Evolutionary conservation across 2,329 filamentous ascomycete species (phyloP).

Genomic region (Aspergillus sp.): DNA sequence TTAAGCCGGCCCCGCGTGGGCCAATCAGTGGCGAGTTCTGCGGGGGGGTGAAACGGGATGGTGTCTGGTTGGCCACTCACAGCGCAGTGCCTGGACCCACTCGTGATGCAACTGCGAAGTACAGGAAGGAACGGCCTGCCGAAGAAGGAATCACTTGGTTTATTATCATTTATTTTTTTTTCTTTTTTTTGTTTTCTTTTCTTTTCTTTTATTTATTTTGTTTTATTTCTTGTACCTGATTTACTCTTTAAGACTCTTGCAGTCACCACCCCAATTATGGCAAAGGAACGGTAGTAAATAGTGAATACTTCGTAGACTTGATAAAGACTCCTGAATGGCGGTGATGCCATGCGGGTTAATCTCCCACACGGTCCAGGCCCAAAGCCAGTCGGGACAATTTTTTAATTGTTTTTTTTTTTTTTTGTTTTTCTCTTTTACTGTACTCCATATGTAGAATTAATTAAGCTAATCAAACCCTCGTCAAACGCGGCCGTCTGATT

Average conservation of each 20-base stretch:
- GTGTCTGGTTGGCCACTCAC: neutral
- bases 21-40: neutral
- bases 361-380: neutral
- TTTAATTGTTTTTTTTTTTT: too few relatives aligned
- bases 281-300: too few relatives aligned
- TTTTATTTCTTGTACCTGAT: neutral
- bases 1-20: neutral
- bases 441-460: slow-evolving; percentile 12
- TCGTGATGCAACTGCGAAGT: neutral
- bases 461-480: slow-evolving; percentile 8
- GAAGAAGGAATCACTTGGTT: neutral
- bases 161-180: neutral
- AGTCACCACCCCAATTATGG: too few relatives aligned
- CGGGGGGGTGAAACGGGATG: neutral
- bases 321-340: neutral
- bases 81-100: neutral
- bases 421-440: too few relatives aligned
- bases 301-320: too few relatives aligned
- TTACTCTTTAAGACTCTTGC: neutral
- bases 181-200: neutral
- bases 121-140: neutral
- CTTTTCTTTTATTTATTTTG: neutral
- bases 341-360: neutral
- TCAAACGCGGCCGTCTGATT: neutral
- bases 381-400: too few relatives aligned